phyloP scores from a whole-genome alignment of 116 monocot species.

The Trichopus zeylanicus region DNA sequence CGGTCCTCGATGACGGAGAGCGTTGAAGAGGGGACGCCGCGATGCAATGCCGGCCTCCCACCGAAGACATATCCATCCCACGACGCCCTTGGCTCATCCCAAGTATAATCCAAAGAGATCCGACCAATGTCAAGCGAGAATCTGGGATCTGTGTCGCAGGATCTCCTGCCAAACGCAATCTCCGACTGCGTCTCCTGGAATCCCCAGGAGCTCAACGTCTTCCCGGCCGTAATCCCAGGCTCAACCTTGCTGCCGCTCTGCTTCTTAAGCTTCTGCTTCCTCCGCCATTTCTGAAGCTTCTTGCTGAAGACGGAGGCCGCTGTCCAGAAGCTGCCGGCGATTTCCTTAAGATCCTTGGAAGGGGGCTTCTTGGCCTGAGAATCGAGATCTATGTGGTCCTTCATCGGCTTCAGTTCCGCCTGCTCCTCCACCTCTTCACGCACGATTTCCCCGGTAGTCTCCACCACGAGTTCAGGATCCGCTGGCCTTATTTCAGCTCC shows the following conservation, averaged over 20 bases:
- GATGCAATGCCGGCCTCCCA: conserved; percentile 22
- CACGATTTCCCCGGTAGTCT: conserved; percentile 10
- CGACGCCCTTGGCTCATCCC: conserved; percentile 76
- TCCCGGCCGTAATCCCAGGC: conserved; percentile 3
- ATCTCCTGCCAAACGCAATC: conserved; percentile 39
- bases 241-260: neutral
- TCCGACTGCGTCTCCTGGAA: conserved; percentile 42
- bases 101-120: conserved; percentile 62
- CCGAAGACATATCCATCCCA: conserved; percentile 65
- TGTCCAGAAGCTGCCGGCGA: conserved; percentile 63
- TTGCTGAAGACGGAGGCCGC: conserved; percentile 54
- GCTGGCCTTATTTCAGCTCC: conserved; percentile 14
- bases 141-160: conserved; percentile 58
- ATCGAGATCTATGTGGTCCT: conserved; percentile 62
- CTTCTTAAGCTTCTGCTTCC: conserved; percentile 59
- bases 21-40: conserved; percentile 24
- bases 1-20: conserved; percentile 7
- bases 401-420: conserved; percentile 45
- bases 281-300: conserved; percentile 75
- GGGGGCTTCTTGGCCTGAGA: conserved; percentile 27
- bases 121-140: conserved; percentile 64
- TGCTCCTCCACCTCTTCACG: conserved; percentile 5
- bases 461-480: conserved; percentile 17
- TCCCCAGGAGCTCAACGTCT: neutral
- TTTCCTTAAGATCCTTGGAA: conserved; percentile 40